A percentile compares a stretch with the other conserved stretches of the same genome.
Conservation (phyloP, 768 basidiomycete genomes). For the Mycena albidolilacea region DNA sequence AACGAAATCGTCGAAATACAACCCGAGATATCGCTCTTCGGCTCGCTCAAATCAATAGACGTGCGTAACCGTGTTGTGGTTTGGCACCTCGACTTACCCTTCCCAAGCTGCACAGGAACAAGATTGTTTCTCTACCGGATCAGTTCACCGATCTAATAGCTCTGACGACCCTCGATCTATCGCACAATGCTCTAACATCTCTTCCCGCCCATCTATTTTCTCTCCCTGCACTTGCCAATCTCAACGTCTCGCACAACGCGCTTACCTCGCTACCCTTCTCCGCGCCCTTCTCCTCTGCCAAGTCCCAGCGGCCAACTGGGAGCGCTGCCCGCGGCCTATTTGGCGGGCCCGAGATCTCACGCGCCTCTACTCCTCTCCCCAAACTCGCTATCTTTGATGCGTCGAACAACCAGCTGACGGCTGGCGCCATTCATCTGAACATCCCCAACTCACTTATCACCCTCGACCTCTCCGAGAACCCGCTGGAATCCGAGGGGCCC, state of each 20-base stretch:
- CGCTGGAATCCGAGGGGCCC: conserved; percentile 61
- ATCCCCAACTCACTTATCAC: conserved; percentile 71
- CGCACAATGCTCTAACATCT: conserved; percentile 75
- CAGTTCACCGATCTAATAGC: conserved; percentile 78
- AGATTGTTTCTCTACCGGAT: conserved; percentile 71
- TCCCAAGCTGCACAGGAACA: conserved; percentile 82
- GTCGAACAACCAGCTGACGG: conserved; percentile 76
- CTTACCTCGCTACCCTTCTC: conserved; percentile 75
- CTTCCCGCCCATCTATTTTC: conserved; percentile 78
- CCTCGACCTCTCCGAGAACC: conserved; percentile 78
- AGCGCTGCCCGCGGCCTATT: conserved; percentile 72
- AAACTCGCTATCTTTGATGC: conserved; percentile 74
- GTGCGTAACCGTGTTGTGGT: conserved; percentile 60
- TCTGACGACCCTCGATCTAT: conserved; percentile 80
- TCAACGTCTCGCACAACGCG: conserved; percentile 82
- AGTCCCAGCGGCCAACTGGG: conserved; percentile 41
- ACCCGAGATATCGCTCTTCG: conserved; percentile 87
- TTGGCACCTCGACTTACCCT: conserved; percentile 14
- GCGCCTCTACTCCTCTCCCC: conserved; percentile 77
- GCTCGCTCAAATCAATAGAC: conserved; percentile 84
- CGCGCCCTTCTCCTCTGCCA: conserved; percentile 62
- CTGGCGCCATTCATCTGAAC: conserved; percentile 65
- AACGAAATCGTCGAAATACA: conserved; percentile 87
- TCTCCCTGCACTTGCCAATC: conserved; percentile 73
- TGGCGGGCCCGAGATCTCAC: conserved; percentile 68